Conservation (phyloP, 2,329 filamentous ascomycete species). For the Phyllachora maydis region DNA sequence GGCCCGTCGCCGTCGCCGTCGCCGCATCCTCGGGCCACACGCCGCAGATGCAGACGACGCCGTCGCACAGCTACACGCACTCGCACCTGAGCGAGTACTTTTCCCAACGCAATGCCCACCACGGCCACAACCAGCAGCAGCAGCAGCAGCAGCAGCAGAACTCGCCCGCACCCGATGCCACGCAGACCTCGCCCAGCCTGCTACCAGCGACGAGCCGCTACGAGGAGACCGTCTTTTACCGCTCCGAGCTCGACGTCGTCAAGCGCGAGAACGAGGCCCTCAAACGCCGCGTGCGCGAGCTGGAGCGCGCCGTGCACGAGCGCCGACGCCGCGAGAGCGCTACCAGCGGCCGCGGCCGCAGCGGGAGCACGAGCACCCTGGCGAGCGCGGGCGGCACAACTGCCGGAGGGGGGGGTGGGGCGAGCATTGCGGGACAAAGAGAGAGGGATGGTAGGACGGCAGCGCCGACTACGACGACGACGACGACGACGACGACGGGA, state of each 20-base stretch:
- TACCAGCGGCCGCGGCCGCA: slow-evolving; percentile 15
- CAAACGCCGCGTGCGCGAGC: slow-evolving; percentile 37
- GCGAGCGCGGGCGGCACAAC: slow-evolving; percentile 21
- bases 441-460: too few relatives aligned
- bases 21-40: background rate
- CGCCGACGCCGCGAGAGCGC: slow-evolving; percentile 18
- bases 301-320: slow-evolving; percentile 33
- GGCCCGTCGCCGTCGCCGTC: slow-evolving; percentile 1
- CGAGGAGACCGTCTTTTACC: slow-evolving; percentile 39
- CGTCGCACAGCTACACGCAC: slow-evolving; percentile 14
- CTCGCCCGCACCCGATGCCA: slow-evolving; percentile 18
- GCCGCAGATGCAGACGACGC: slow-evolving; percentile 1
- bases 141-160: slow-evolving; percentile 12
- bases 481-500: background rate
- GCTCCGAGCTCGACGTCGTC: slow-evolving; percentile 36
- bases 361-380: slow-evolving; percentile 31
- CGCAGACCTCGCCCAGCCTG: slow-evolving; percentile 29
- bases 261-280: slow-evolving; percentile 44
- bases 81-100: slow-evolving; percentile 11
- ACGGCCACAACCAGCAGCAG: slow-evolving; percentile 6
- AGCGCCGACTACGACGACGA: too few relatives aligned
- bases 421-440: slow-evolving; percentile 23
- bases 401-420: slow-evolving; percentile 11
- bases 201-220: slow-evolving; percentile 36
- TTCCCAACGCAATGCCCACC: slow-evolving; percentile 2